Conservation (phyloP, 2,329 filamentous ascomycete genomes). For the Microascus cirrosus region DNA sequence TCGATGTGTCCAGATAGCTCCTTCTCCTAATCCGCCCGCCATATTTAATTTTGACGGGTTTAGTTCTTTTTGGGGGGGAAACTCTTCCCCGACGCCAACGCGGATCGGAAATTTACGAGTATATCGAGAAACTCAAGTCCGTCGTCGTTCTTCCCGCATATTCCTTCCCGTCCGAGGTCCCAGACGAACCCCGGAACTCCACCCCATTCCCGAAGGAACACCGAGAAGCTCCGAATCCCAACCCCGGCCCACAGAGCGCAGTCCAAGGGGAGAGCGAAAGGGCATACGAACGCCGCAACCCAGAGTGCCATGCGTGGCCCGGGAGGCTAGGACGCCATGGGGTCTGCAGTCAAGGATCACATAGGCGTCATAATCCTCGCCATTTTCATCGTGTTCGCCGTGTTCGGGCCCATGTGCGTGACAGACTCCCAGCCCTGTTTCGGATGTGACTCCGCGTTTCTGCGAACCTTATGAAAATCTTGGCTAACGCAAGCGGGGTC, state of each 20-base stretch:
- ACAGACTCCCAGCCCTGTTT: neutral
- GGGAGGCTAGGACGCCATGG: neutral
- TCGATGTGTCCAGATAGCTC: neutral
- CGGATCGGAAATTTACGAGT: neutral
- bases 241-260: neutral
- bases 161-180: neutral
- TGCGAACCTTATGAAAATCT: neutral
- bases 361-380: conserved; percentile 4
- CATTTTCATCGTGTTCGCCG: conserved; percentile 2
- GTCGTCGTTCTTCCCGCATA: neutral
- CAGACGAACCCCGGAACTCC: neutral
- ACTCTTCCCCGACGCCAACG: neutral
- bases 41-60: neutral
- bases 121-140: neutral
- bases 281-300: neutral
- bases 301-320: neutral
- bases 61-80: too few relatives aligned
- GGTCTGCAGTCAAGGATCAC: conserved; percentile 3
- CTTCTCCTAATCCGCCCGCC: neutral
- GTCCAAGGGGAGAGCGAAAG: neutral
- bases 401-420: conserved; percentile 3
- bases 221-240: neutral
- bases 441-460: neutral
- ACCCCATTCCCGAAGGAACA: neutral
- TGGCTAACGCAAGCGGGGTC: neutral